A percentile compares a stretch with the other conserved stretches of the same genome.
phyloP scores from a whole-genome alignment of 2,329 filamentous ascomycete species.

The Fusarium virguliforme region DNA sequence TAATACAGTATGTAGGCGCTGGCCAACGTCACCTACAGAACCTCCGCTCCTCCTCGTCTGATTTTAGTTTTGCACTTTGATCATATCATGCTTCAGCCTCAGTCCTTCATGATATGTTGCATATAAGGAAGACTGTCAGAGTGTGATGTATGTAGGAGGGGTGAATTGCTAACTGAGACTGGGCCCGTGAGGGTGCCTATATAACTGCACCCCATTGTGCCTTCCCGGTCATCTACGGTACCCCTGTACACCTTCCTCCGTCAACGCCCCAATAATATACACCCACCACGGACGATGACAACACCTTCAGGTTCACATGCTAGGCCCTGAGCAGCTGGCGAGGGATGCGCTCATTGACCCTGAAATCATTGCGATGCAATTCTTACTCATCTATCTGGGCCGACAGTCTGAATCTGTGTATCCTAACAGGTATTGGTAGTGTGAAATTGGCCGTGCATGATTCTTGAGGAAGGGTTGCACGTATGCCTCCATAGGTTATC shows the following conservation, averaged over 20 bases:
- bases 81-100: neutral
- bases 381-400: neutral
- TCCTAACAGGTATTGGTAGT: too few relatives aligned
- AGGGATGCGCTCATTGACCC: neutral
- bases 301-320: neutral
- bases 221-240: too few relatives aligned
- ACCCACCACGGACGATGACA: neutral
- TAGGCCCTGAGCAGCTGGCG: neutral
- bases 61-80: neutral
- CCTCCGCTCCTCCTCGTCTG: neutral
- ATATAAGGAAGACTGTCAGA: neutral
- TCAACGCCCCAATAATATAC: neutral
- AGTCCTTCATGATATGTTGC: neutral
- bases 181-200: too few relatives aligned
- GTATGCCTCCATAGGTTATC: neutral
- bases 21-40: neutral
- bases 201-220: too few relatives aligned
- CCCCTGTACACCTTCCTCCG: too few relatives aligned
- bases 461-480: neutral
- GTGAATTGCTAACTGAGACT: too few relatives aligned
- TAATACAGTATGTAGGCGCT: neutral
- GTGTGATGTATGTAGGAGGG: too few relatives aligned
- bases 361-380: neutral
- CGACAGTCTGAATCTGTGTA: neutral
- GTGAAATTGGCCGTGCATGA: neutral